phyloP scores from a whole-genome alignment of 345 rosid genomes.

The Arabis alpina region DNA sequence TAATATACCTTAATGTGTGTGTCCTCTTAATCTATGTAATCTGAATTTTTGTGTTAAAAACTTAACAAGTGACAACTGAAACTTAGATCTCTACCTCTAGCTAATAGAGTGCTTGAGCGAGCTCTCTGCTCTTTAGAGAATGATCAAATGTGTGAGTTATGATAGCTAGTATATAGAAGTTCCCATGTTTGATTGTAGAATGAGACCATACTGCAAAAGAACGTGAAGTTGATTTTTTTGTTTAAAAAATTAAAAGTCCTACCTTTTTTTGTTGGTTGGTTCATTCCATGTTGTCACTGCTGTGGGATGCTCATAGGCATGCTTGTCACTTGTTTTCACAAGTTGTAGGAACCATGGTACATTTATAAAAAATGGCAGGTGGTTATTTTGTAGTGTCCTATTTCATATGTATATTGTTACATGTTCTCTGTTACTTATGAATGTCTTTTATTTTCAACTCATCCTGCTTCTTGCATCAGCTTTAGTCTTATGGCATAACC shows the following conservation, averaged over 20 bases:
- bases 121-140: not conserved
- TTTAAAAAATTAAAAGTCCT: not conserved
- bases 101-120: not conserved
- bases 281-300: conserved; percentile 1
- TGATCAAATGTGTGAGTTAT: not conserved
- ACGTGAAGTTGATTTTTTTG: not conserved
- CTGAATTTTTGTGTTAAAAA: not conserved
- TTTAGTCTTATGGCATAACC: conserved; percentile 10
- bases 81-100: not conserved
- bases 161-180: not conserved
- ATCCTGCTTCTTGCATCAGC: conserved; percentile 28
- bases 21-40: not conserved
- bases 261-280: conserved; percentile 14
- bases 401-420: not conserved
- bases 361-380: not conserved
- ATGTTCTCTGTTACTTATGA: not conserved
- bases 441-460: conserved; percentile 4
- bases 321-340: conserved; percentile 4
- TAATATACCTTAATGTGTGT: conserved; percentile 13
- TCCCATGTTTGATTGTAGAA: conserved; percentile 14
- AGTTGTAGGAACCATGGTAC: not conserved
- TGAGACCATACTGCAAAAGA: conserved; percentile 4
- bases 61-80: conserved; percentile 7
- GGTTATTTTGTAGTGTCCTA: too few species aligned
- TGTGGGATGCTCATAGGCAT: conserved; percentile 4